A percentile compares a stretch with the other conserved stretches of the same genome.
Evolutionary conservation across 164 flowering plant species (phyloP).

Genomic region (grape (Vitis vinifera)): ASM3070453v1 NC_081805.1:13788001-13788500

Average conservation of each 20-base stretch:
- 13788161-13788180: conserved; percentile 27
- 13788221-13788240: conserved; percentile 26
- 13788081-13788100: conserved; percentile 55
- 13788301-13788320: conserved; percentile 59
- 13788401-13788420: not conserved
- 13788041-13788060: conserved; percentile 31
- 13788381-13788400: not conserved
- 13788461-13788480: not conserved
- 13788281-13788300: conserved; percentile 45
- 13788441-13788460: not conserved
- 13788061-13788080: conserved; percentile 45
- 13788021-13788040: conserved; percentile 66
- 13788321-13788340: conserved; percentile 98
- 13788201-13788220: conserved; percentile 22
- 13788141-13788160: conserved; percentile 27
- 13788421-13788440: not conserved
- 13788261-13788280: conserved; percentile 55
- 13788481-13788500: not conserved
- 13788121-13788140: conserved; percentile 36
- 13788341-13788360: conserved; percentile 97
- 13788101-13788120: conserved; percentile 57
- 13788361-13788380: conserved; percentile 41
- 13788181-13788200: conserved; percentile 22
- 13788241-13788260: conserved; percentile 40
- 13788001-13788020: conserved; percentile 75